Evolutionary conservation across 257 asterid genomes (phyloP), one percentile per base, ranked within the genome.

Genomic region (Jacaranda mimosifolia): DNA sequence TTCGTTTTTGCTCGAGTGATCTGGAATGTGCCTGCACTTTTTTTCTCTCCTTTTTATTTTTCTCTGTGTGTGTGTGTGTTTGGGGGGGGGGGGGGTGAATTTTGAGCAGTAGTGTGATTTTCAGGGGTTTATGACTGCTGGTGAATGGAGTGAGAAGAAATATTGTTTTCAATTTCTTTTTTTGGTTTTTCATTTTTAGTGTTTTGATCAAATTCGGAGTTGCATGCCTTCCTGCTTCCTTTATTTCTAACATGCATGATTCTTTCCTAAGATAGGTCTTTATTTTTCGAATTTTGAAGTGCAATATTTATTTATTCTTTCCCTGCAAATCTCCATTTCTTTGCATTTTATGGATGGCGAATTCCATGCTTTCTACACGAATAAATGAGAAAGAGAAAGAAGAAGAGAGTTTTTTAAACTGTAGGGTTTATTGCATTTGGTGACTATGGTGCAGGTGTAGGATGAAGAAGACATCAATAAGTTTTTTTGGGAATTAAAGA

Each of bases 1-100:
- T 77, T 55, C 55, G 88, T 79, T 67, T 72, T 60, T 43, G 68
- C 43, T 51, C 46, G 51, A 39, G 45, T 70, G 56, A 59, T 43
- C 8, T 53, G 51, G 66, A 58, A 58, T 40, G 11, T 6, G 64
- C 59, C 2, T 15, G 3, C 52, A 1, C 38, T n/a, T 1, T 11
- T 56, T 46, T 38, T 40, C 49, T 63, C 55, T 77, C 15, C 38
- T 21, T 45, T 63, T 10, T 52, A n/a, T 2, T 11, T 64, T 42
- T 9, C 9, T 55, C 8, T 55, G 60, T 55, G 26, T 52, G 32
- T 10, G 3, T 10, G 3, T 0, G 14, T 8, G 14, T n/a, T n/a
- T n/a, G 57, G 5, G 62, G 9, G 26, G n/a, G n/a, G n/a, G n/a
- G n/a, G n/a, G n/a, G n/a, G n/a, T n/a, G n/a, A n/a, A n/a, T n/a